Evolutionary conservation across 2,329 filamentous ascomycete species (phyloP).

Genomic region (Podosphaera fusca): DNA sequence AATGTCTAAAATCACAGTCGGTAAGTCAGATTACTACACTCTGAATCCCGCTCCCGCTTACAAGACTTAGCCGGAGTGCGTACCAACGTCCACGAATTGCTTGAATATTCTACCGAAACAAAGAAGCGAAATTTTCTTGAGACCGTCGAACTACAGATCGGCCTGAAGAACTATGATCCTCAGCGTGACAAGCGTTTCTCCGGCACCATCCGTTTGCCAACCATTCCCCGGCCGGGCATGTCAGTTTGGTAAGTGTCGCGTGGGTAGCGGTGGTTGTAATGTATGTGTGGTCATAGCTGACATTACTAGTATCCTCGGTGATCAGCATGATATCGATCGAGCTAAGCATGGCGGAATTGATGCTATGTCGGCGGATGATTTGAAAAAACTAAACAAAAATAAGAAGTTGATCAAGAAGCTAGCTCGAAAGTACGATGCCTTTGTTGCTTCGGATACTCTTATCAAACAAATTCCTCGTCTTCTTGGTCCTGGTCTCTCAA

Average conservation of each 20-base stretch:
- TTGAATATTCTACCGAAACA: slow-evolving; percentile 83
- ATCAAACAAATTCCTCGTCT: slow-evolving; percentile 99
- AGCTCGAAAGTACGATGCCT: slow-evolving; percentile 99
- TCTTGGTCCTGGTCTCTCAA: slow-evolving; percentile 92
- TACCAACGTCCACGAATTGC: slow-evolving; percentile 76
- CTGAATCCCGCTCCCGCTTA: slow-evolving; percentile 5
- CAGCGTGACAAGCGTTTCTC: slow-evolving; percentile 99
- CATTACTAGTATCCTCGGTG: slow-evolving; percentile 45
- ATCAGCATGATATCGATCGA: slow-evolving; percentile 98
- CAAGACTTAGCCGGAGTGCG: slow-evolving; percentile 61
- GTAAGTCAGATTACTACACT: slow-evolving; percentile 19
- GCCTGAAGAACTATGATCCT: slow-evolving; percentile 97
- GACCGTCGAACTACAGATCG: slow-evolving; percentile 80
- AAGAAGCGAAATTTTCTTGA: slow-evolving; percentile 98
- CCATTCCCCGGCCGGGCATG: slow-evolving; percentile 80
- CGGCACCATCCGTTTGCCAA: slow-evolving; percentile 87
- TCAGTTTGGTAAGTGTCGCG: slow-evolving; percentile 41
- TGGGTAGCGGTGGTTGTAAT: background rate
- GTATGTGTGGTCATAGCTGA: background rate
- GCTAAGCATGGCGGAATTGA: slow-evolving; percentile 98
- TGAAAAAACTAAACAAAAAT: slow-evolving; percentile 99
- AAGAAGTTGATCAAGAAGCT: slow-evolving; percentile 99
- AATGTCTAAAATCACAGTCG: slow-evolving; percentile 74
- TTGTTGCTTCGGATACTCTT: slow-evolving; percentile 85
- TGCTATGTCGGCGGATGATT: slow-evolving; percentile 92